These are phyloP conservation scores for Neopestalotiopsis sp. DNA, from an alignment of 2,329 filamentous ascomycete species.

Conservation along the genomic window DNA sequence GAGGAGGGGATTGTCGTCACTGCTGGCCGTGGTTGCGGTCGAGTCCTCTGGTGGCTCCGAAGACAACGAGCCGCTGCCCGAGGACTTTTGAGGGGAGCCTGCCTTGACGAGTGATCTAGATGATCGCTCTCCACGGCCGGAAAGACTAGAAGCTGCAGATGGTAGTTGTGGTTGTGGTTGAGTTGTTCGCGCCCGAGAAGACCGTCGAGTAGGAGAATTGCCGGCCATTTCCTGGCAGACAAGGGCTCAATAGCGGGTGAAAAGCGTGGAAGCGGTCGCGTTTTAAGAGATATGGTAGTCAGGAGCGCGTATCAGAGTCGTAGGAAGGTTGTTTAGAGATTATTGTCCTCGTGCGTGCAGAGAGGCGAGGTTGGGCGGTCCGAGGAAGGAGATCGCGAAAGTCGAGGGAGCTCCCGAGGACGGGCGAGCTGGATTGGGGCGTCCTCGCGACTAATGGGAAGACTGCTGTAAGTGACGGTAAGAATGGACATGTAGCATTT, in stretches of 20 bases:
- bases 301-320: background rate
- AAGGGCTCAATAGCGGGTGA: conserved; percentile 22
- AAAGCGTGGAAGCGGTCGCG: background rate
- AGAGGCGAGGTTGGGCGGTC: background rate
- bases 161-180: conserved; percentile 79
- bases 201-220: conserved; percentile 77
- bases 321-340: conserved; percentile 4
- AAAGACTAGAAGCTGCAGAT: conserved; percentile 78
- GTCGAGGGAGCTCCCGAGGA: conserved; percentile 8
- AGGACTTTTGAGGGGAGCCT: conserved; percentile 76
- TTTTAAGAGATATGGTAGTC: background rate
- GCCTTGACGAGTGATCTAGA: conserved; percentile 76
- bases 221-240: conserved; percentile 44
- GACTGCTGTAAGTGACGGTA: background rate
- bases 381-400: conserved; percentile 12
- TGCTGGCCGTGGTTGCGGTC: conserved; percentile 46
- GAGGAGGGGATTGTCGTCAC: conserved; percentile 67
- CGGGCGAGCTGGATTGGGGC: conserved; percentile 1
- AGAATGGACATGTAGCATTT: background rate
- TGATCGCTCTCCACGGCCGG: conserved; percentile 75
- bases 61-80: conserved; percentile 73
- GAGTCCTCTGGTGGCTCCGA: conserved; percentile 71
- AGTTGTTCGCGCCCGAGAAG: conserved; percentile 84
- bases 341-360: background rate
- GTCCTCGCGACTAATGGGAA: background rate